A percentile compares a stretch with the other conserved stretches of the same genome.
These are phyloP conservation scores for Cardiospermum halicacabum DNA, from an alignment of 345 rosid species.

Conservation along the genomic window DNA sequence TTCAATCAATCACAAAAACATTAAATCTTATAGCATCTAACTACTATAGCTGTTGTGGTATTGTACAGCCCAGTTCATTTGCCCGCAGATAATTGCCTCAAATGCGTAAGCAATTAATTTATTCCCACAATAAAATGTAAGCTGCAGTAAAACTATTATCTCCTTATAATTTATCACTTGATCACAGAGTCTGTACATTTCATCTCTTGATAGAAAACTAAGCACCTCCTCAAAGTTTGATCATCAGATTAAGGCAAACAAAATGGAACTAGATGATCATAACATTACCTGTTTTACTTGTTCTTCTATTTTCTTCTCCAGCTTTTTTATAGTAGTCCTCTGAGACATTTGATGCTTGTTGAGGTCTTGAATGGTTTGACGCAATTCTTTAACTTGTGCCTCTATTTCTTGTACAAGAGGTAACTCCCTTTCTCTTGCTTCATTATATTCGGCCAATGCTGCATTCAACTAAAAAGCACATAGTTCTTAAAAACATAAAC, in stretches of 20 bases:
- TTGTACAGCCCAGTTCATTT: neutral
- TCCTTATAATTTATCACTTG: neutral
- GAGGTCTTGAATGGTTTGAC: conserved; percentile 51
- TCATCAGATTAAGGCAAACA: neutral
- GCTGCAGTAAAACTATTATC: neutral
- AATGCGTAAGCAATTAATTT: neutral
- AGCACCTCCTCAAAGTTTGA: neutral
- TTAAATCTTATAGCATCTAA: neutral
- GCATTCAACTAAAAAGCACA: conserved; percentile 56
- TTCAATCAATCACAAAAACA: neutral
- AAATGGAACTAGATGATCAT: neutral
- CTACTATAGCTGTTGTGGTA: neutral
- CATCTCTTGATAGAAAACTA: neutral
- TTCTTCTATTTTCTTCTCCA: conserved; percentile 58
- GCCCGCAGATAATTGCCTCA: neutral
- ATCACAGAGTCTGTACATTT: neutral
- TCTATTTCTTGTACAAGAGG: conserved; percentile 74
- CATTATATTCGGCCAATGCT: conserved; percentile 61
- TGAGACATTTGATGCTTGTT: conserved; percentile 74
- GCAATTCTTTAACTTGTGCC: conserved; percentile 55
- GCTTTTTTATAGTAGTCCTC: conserved; percentile 44
- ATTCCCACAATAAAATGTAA: neutral
- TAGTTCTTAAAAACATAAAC: conserved; percentile 15
- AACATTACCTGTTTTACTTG: conserved; percentile 58
- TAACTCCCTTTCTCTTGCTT: conserved; percentile 56